Evolutionary conservation across 306 rosid genomes (phyloP).

Genomic region (Malus sylvestris): DNA sequence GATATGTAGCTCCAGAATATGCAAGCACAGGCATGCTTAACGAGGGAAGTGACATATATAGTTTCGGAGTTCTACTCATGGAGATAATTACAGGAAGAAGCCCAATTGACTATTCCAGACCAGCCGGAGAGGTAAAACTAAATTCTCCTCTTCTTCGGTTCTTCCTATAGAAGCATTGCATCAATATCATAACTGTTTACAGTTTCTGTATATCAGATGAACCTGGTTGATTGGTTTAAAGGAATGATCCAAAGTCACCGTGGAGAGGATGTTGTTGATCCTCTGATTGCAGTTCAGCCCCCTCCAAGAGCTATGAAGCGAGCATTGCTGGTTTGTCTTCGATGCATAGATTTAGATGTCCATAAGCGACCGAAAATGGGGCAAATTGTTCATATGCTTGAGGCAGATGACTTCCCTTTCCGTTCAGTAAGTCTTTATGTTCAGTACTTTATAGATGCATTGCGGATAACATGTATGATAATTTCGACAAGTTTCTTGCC

Average conservation of each 20-base stretch:
- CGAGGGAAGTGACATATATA: constrained; percentile 88
- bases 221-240: constrained; percentile 94
- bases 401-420: constrained; percentile 89
- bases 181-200: constrained; percentile 5
- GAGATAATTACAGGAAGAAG: constrained; percentile 95
- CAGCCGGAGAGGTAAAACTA: constrained; percentile 78
- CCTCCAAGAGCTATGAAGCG: constrained; percentile 75
- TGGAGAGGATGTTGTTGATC: constrained; percentile 76
- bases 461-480: neutral
- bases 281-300: constrained; percentile 66
- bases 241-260: constrained; percentile 85
- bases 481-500: neutral
- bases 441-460: neutral
- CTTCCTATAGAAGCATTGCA: neutral
- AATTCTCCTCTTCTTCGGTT: neutral
- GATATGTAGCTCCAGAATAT: constrained; percentile 95
- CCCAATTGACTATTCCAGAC: constrained; percentile 83
- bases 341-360: constrained; percentile 86
- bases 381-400: constrained; percentile 96
- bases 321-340: constrained; percentile 73
- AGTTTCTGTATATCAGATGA: constrained; percentile 57
- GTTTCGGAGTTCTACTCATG: constrained; percentile 94
- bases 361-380: constrained; percentile 93
- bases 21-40: constrained; percentile 97
- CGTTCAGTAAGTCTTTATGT: constrained; percentile 53